These are phyloP conservation scores for Starmerella sp. DNA, from an alignment of 805 yeast genomes.

Conservation along the genomic window DNA sequence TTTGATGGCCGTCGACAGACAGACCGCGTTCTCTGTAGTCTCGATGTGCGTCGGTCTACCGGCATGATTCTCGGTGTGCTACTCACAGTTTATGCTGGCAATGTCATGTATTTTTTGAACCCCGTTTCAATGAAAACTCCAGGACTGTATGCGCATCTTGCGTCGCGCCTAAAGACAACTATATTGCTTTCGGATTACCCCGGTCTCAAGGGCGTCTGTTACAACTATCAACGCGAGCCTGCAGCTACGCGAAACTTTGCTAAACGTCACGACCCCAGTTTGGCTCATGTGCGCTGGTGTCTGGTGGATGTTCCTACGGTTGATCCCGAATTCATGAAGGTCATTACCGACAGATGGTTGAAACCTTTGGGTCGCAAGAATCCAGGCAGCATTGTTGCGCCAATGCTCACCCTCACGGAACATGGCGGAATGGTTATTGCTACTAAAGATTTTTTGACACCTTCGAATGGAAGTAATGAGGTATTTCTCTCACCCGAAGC, in stretches of 20 bases:
- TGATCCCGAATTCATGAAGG: constrained; percentile 86
- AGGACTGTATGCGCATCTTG: constrained; percentile 75
- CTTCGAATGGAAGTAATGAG: constrained; percentile 43
- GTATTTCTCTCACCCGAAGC: constrained; percentile 64
- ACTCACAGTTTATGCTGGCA: constrained; percentile 76
- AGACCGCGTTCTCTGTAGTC: constrained; percentile 46
- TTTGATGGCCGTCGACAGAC: constrained; percentile 16
- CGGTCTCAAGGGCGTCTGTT: constrained; percentile 79
- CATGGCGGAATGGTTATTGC: constrained; percentile 95
- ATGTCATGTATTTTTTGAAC: constrained; percentile 68
- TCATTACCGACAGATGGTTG: constrained; percentile 80
- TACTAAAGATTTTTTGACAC: constrained; percentile 70
- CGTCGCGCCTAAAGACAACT: constrained; percentile 59
- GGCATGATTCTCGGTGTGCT: constrained; percentile 77
- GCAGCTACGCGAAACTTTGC: constrained; percentile 70
- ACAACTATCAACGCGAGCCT: constrained; percentile 86
- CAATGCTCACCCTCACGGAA: constrained; percentile 77
- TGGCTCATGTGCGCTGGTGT: constrained; percentile 78
- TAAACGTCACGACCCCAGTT: constrained; percentile 61
- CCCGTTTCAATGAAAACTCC: constrained; percentile 61
- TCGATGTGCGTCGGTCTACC: constrained; percentile 67
- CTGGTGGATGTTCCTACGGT: constrained; percentile 77
- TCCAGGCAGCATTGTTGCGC: constrained; percentile 70
- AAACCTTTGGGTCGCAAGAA: constrained; percentile 76
- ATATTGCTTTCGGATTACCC: constrained; percentile 75